These are phyloP conservation scores for Cicer chorassanicum DNA, from an alignment of 306 rosid genomes.

Conservation along the genomic window DNA sequence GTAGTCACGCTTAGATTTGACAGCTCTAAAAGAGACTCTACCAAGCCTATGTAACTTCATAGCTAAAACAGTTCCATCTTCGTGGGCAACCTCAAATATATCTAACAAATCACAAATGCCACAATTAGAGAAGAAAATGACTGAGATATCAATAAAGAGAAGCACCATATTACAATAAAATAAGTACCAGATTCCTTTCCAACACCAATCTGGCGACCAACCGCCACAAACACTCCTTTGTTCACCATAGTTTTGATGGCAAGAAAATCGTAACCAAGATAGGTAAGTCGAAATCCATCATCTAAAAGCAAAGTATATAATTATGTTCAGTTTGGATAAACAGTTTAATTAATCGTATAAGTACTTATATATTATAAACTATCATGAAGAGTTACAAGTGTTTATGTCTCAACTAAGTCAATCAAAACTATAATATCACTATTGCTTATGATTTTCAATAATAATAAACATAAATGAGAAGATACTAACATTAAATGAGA, in stretches of 20 bases:
- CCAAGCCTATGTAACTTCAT: slow-evolving; percentile 95
- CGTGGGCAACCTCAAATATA: slow-evolving; percentile 89
- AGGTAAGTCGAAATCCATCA: slow-evolving; percentile 93
- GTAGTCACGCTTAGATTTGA: slow-evolving; percentile 95
- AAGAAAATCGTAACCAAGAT: slow-evolving; percentile 96
- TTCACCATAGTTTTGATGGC: slow-evolving; percentile 91
- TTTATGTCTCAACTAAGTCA: background rate
- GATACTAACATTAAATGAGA: slow-evolving; percentile 61
- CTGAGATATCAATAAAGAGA: background rate
- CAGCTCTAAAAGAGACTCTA: slow-evolving; percentile 90
- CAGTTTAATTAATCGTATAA: background rate
- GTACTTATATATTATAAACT: background rate
- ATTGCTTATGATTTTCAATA: background rate
- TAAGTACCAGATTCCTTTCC: slow-evolving; percentile 91
- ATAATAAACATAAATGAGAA: slow-evolving; percentile 13
- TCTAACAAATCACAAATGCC: slow-evolving; percentile 53
- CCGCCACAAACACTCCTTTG: slow-evolving; percentile 78
- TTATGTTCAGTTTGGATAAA: no score
- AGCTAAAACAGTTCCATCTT: slow-evolving; percentile 85
- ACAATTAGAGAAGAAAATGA: slow-evolving; percentile 1
- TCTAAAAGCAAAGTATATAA: slow-evolving; percentile 54
- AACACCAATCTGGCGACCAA: slow-evolving; percentile 97
- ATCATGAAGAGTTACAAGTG: background rate
- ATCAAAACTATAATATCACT: background rate
- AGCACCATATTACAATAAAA: background rate